Base-by-base conservation (phyloP, 179 eudicot species). In the Beta macrorhiza region DNA sequence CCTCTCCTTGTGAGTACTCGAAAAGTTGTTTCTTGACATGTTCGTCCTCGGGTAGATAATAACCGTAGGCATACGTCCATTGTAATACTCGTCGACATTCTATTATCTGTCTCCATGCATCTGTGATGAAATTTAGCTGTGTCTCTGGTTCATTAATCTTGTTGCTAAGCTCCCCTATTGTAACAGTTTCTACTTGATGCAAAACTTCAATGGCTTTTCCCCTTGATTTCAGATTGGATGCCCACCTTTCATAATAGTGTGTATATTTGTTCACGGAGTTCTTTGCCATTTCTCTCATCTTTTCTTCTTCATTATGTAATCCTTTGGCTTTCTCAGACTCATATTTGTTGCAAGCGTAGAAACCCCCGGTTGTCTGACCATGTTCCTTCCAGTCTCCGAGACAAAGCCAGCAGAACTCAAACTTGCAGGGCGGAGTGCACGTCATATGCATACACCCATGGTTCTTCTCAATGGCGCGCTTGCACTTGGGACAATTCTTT, bases 401-500 rank as follows among this genome's bases (percentile, higher is more conserved):
- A 64, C 97, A 91, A 17, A 93, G 85, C 94, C 92, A 90, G 79
- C 98, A 93, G 87, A 93, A 95, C 44, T 92, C 91, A 84, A 81
- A 91, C 79, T 88, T 87, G 91, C 98, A 95, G 25, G 98, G 98
- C 20, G 94, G 92, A 5, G 92, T 87, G 83, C 98, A 95, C 5
- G 93, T 91, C 87, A 95, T 95, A 86, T 93, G 98, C 93, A 89
- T 89, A 76, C 97, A 92, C n/a, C 97, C 93, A 7, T 86, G 86
- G 73, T 89, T 91, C 85, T 92, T 92, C 89, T 92, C 93, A 76
- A 91, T 92, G 11, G 91, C 87, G 42, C 91, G 86, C 75, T 84
- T 85, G 83, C 97, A 91, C 83, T 89, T 90, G 0, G 97, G 97
- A 81, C 97, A 92, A 44, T 90, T 87, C 84, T 92, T 91, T 56